Evolutionary conservation across 1,139 yeast species (phyloP).

Genomic region (Debaryomycetaceae sp.): DNA sequence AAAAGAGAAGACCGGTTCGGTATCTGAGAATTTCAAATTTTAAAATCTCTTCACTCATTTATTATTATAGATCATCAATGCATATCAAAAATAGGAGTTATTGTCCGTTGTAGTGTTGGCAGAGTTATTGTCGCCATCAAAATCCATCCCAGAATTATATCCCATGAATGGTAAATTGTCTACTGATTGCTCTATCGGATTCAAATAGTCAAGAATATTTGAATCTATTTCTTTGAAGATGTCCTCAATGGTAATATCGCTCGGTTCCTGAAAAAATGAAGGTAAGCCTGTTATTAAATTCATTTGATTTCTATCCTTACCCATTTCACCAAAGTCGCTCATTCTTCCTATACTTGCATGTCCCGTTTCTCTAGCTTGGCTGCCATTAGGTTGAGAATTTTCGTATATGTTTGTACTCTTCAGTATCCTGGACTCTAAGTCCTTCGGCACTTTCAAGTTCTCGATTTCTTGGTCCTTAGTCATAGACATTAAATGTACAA

Average conservation of each 20-base stretch:
- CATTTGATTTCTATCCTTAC: neutral
- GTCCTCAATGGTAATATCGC: conserved; percentile 11
- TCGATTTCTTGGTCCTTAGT: conserved; percentile 42
- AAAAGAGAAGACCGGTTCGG: conserved; percentile 1
- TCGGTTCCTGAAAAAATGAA: neutral
- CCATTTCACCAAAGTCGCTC: neutral
- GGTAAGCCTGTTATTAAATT: neutral
- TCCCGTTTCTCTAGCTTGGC: neutral
- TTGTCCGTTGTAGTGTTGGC: neutral
- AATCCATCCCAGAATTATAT: neutral
- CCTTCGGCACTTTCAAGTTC: conserved; percentile 34
- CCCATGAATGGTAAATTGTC: conserved; percentile 9
- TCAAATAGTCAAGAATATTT: conserved; percentile 25
- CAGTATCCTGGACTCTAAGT: conserved; percentile 1
- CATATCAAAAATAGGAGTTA: neutral
- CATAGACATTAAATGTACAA: conserved; percentile 41
- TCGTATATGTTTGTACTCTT: neutral
- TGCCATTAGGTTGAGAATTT: neutral
- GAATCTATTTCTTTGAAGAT: conserved; percentile 31
- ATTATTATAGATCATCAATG: neutral
- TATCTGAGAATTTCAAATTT: conserved; percentile 9
- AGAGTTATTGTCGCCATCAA: conserved; percentile 6
- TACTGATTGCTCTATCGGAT: conserved; percentile 25
- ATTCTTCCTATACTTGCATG: neutral
- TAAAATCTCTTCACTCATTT: neutral